Evolutionary conservation across 1,284 basidiomycete genomes (phyloP).

Genomic region (Mycena citricolor): DNA sequence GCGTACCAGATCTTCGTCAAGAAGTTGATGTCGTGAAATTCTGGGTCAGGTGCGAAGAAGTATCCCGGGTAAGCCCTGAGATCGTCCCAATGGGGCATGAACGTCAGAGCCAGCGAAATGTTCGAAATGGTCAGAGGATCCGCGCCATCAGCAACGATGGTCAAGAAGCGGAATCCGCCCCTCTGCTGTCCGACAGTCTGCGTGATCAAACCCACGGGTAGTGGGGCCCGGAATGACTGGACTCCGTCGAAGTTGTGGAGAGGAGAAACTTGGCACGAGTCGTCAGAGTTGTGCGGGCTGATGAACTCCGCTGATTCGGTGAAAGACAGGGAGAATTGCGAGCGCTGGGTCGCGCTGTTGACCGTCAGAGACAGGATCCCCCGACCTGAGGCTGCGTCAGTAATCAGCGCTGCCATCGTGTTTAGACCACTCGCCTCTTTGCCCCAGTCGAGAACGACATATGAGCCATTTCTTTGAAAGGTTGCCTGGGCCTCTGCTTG

Average conservation of each 20-base stretch:
- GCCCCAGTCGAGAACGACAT: slow-evolving; percentile 46
- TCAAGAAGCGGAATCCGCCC: slow-evolving; percentile 52
- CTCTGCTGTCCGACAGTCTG: slow-evolving; percentile 43
- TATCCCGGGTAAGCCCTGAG: slow-evolving; percentile 49
- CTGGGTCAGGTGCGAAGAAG: slow-evolving; percentile 45
- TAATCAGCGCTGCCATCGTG: neutral
- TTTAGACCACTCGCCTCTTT: slow-evolving; percentile 36
- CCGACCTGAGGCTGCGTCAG: slow-evolving; percentile 42
- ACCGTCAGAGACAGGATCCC: slow-evolving; percentile 43
- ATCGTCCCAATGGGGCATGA: slow-evolving; percentile 47
- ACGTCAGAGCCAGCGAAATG: slow-evolving; percentile 45
- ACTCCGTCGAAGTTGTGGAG: slow-evolving; percentile 35
- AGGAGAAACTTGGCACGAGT: slow-evolving; percentile 37
- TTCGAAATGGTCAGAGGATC: slow-evolving; percentile 43
- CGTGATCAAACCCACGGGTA: slow-evolving; percentile 38
- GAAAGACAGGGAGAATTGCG: slow-evolving; percentile 45
- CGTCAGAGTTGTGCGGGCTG: slow-evolving; percentile 42
- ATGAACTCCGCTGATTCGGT: slow-evolving; percentile 50
- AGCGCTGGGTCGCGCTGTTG: slow-evolving; percentile 29
- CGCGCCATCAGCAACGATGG: slow-evolving; percentile 42
- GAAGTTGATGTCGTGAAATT: slow-evolving; percentile 45
- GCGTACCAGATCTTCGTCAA: slow-evolving; percentile 53
- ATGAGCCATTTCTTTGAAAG: slow-evolving; percentile 39
- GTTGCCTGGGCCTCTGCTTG: slow-evolving; percentile 29
- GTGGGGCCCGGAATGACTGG: slow-evolving; percentile 31